Evolutionary conservation across 257 asterid genomes (phyloP).

Genomic region (Solanum chilense): DNA sequence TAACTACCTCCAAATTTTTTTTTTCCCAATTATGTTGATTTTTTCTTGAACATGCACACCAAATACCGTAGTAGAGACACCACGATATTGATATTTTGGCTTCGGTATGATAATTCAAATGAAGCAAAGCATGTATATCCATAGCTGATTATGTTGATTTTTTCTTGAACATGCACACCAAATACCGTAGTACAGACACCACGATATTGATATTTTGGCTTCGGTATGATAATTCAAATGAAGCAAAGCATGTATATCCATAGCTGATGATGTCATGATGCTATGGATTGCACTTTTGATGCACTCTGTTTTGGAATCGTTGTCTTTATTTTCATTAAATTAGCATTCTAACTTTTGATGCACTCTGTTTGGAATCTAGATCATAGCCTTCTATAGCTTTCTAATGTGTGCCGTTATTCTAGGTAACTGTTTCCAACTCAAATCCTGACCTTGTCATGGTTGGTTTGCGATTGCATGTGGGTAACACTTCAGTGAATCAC

Average conservation of each 20-base stretch:
- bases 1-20: neutral
- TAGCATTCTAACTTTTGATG: neutral
- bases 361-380: neutral
- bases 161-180: neutral
- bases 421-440: constrained; percentile 84
- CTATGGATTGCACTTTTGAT: no score
- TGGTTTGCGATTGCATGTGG: constrained; percentile 91
- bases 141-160: neutral
- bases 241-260: neutral
- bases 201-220: neutral
- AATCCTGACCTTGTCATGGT: constrained; percentile 98
- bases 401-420: constrained; percentile 3
- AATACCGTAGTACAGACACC: neutral
- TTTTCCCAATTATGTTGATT: neutral
- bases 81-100: neutral
- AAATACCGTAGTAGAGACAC: neutral
- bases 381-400: neutral
- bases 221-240: neutral
- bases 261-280: neutral
- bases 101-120: neutral
- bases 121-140: neutral
- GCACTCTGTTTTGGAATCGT: neutral
- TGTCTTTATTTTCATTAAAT: neutral
- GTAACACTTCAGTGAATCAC: constrained; percentile 79
- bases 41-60: neutral